Evolutionary conservation across 163 green algal species (phyloP), one percentile per base, ranked within the genome.

Genomic region (Chlamydomonas reinhardtii): DNA sequence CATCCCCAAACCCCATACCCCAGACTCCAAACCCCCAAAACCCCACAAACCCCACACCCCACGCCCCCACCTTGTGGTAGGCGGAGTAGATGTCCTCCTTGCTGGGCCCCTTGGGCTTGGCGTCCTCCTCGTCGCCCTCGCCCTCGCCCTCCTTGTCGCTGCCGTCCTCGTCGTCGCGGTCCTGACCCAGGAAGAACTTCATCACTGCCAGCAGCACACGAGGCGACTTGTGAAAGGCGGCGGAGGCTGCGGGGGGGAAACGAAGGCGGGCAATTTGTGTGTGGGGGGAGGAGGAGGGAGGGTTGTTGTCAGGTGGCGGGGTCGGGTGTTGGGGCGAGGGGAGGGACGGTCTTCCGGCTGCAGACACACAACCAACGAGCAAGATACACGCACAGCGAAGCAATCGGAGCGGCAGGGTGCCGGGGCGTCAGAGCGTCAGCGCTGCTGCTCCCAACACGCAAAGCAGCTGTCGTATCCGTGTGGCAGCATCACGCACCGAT

Each of bases 111-210:
- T 52, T 86, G 61, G 74, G 29, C 64, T 90, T 91, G 79, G 90
- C 82, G 27, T 74, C 86, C 16, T 90, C 92, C 48, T 95, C 95
- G 29, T 96, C 95, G 12, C 93, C 93, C 68, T 81, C 91, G 70
- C 62, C 89, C 0, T 89, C 90, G 29, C 93, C 92, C 2, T 92
- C 91, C 39, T 96, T 95, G 16, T 94, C 93, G 71, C 85, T 91
- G 70, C 62, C 89, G 15, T 89, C 90, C 83, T 35, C 59, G 1
- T 19, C 19, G 59, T 68, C 83, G 22, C 61, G 62, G 74, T 83
- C 97, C 78, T 98, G 92, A 0, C 97, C 97, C 82, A 99, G 89
- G 89, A 99, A 98, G 89, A 99, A 99, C 92, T 99, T 99, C 66
- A 99, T 92, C 1, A 96, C 95, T 19, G 96, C 97, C 81, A 97